Evolutionary conservation across 1,139 yeast genomes (phyloP), one percentile per base, ranked within the genome.

Genomic region (Hansenula anomala): DNA sequence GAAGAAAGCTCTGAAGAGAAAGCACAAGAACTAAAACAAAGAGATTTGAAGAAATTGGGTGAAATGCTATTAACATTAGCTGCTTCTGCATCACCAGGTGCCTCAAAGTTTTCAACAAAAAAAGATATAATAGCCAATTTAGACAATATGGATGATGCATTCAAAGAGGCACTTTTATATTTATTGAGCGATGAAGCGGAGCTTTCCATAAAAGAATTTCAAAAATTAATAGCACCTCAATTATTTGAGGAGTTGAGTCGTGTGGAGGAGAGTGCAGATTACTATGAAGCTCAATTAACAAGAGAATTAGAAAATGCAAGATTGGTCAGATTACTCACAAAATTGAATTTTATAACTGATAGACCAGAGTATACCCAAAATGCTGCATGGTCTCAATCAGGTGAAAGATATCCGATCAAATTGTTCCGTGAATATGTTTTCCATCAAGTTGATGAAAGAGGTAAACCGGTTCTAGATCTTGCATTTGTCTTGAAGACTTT

Each of bases 301-400:
- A 71, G 75, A 37, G 97, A 92, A 59, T 66, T 90, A 25, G 98
- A 92, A 59, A 92, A 92, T 61, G 95, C 88, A 6, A 70, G 98
- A 43, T 63, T 92, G 26, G 89, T 90, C 51, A 72, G 98, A 44
- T 68, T 94, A 31, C 65, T 92, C 55, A 71, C 89, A 43, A 92
- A 94, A 63, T 65, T 92, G 37, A 88, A 87, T 54, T 83, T 83
- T 49, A 76, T 89, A 32, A 69, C 82, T 44, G 94, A 85, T 48
- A 71, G 94, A 45, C 87, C 94, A 4, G 94, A 82, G 49, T 68
- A 66, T 36, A 71, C 71, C 11, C 65, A 67, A 33, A 80, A 76
- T 47, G 69, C 74, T 12, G 57, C 64, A 5, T 83, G 94, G 90
- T 72, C 80, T 4, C 94, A 84, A 50, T 73, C 83, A 12, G 95